Conservation (phyloP, 495 filamentous ascomycete species). For the Saxophila tyrrhenica region DNA sequence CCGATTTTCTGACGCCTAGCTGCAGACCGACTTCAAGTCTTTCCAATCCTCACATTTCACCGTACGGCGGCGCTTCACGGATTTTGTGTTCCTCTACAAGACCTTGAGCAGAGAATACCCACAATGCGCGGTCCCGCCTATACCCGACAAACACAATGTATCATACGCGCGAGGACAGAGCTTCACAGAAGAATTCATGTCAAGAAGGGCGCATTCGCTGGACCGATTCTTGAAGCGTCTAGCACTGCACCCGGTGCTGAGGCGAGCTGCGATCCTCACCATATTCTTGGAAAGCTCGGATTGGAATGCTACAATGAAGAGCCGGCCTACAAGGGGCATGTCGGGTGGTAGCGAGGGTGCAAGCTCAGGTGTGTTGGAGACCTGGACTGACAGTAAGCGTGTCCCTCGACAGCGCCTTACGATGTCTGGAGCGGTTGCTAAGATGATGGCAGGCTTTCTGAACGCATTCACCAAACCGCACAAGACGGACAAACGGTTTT, state of each 20-base stretch:
- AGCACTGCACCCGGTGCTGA: conserved; percentile 77
- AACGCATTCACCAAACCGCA: conserved; percentile 95
- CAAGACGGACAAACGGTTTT: conserved; percentile 88
- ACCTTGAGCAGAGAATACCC: conserved; percentile 75
- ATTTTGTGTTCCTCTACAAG: conserved; percentile 96
- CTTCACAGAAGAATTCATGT: conserved; percentile 90
- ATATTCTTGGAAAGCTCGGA: conserved; percentile 85
- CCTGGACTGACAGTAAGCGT: conserved; percentile 64
- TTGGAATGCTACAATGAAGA: conserved; percentile 92
- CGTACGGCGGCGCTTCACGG: conserved; percentile 85
- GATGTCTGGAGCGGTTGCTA: background rate
- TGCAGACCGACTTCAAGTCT: conserved; percentile 80
- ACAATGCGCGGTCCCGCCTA: conserved; percentile 80
- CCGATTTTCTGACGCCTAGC: background rate
- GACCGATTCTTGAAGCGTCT: conserved; percentile 84
- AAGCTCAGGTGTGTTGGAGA: conserved; percentile 68
- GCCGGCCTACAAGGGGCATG: conserved; percentile 52
- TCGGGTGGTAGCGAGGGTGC: conserved; percentile 37
- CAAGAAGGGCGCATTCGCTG: conserved; percentile 75
- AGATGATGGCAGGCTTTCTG: conserved; percentile 43
- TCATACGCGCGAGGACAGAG: conserved; percentile 93
- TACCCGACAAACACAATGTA: conserved; percentile 98
- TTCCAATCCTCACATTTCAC: conserved; percentile 68
- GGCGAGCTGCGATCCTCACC: conserved; percentile 67
- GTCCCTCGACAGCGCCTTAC: background rate